Conservation (phyloP, 1,139 yeast genomes). For the Candida tropicalis region DNA sequence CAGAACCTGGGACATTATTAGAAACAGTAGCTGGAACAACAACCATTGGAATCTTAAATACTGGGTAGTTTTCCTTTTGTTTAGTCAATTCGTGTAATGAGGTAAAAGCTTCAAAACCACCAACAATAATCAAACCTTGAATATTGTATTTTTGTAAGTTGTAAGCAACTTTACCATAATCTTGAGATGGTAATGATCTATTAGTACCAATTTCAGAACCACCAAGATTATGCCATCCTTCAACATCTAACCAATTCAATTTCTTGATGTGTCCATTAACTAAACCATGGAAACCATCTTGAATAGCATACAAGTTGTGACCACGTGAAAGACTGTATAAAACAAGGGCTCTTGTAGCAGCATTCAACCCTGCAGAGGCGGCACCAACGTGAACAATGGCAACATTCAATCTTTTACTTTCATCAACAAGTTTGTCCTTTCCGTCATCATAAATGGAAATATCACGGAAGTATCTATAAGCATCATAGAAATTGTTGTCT, state of each 20-base stretch:
- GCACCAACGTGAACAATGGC: conserved; percentile 95
- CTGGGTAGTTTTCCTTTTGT: conserved; percentile 76
- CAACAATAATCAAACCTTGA: conserved; percentile 86
- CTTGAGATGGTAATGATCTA: conserved; percentile 79
- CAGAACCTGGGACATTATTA: conserved; percentile 98
- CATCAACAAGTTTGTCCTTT: conserved; percentile 47
- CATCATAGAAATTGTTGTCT: conserved; percentile 85
- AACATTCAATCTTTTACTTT: conserved; percentile 57
- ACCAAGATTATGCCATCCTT: conserved; percentile 88
- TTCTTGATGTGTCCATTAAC: conserved; percentile 76
- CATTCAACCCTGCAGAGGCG: conserved; percentile 95
- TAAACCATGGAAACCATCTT: conserved; percentile 92
- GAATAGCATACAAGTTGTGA: conserved; percentile 83
- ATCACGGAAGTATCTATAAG: conserved; percentile 68
- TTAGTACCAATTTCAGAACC: conserved; percentile 97
- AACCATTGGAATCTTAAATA: conserved; percentile 91
- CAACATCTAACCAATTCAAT: conserved; percentile 82
- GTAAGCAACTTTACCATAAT: conserved; percentile 86
- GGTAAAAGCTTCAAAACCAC: conserved; percentile 93
- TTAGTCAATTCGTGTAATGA: conserved; percentile 78
- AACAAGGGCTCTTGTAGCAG: conserved; percentile 90
- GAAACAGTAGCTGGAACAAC: conserved; percentile 94
- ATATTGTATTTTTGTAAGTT: conserved; percentile 83
- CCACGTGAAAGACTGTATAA: conserved; percentile 90
- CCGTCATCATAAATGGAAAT: conserved; percentile 73